Base-by-base conservation (phyloP, 1,139 yeast genomes). In the Protomyces macrosporus region DNA sequence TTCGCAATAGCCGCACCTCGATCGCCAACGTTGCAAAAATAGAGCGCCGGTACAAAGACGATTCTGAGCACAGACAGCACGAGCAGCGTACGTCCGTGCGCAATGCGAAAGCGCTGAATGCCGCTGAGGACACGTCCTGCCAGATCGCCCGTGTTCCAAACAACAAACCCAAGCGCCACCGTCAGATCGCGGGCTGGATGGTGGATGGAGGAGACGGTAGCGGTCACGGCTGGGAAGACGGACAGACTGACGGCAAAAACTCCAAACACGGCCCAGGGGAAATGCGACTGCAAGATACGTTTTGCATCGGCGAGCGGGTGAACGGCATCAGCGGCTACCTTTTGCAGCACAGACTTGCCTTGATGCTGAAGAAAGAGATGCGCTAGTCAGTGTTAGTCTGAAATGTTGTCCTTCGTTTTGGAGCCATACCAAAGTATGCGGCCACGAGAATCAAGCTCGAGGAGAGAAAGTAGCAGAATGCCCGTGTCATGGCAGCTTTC, bases 81-180 rank as follows among this genome's bases (percentile, higher is more conserved):
- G 34, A 87, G 76, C 39, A 72, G 66, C 32, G 42, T 23, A 69
- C 68, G 36, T 65, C 69, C 63, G 67, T 59, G 16, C 69, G 67
- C 61, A 68, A 75, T 33, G 48, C 63, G 53, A 67, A 65, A 52
- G 70, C 59, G n/a, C 57, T 53, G 23, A 58, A 60, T 35, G 65
- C 66, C 14, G 55, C 78, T 77, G 2, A 84, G 68, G 6, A 90
- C 73, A 50, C 98, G 78, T 0, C 97, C 98, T 3, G 78, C 71
- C 33, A 93, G 78, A 72, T 93, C 98, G 10, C 98, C 98, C 23
- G 84, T 67, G 73, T 93, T 93, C 98, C 98, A 93, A 6, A 85
- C 73, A 42, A 93, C 77, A 72, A 87, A 90, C 1, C 88, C 85
- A 63, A 90, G 75, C 0, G 98, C 97, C 30, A 89, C 82, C 10